Conservation (phyloP, 805 yeast species). For the Trichomonascus vanleenenianus region DNA sequence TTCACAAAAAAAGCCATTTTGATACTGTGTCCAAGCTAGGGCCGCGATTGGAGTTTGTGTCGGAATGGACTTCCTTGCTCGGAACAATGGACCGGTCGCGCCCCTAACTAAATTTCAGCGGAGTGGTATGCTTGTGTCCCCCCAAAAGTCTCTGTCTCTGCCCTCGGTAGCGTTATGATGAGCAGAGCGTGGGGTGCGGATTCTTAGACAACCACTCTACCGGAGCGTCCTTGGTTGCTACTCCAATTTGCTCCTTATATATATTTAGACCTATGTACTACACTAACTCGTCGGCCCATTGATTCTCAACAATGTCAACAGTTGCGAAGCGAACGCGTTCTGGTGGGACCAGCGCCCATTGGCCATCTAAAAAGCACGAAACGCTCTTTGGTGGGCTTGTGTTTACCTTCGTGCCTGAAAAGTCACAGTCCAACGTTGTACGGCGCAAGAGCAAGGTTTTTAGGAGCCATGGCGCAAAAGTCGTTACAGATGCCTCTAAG, state of each 20-base stretch:
- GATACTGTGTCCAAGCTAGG: constrained; percentile 1
- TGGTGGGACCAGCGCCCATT: not conserved
- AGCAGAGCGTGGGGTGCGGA: no score
- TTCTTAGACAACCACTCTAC: no score
- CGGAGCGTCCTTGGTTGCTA: no score
- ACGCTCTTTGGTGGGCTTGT: not conserved
- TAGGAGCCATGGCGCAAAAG: constrained; percentile 20
- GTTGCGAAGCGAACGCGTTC: not conserved
- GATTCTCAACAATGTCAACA: not conserved
- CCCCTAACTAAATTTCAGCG: no score
- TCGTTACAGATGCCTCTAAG: constrained; percentile 6
- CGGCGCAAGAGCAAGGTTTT: constrained; percentile 10
- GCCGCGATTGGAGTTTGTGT: not conserved
- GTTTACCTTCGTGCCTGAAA: constrained; percentile 8
- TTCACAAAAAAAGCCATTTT: constrained; percentile 19
- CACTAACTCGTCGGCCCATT: no score
- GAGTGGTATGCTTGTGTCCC: no score
- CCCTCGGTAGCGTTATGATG: no score
- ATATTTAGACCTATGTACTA: no score
- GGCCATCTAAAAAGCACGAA: constrained; percentile 1
- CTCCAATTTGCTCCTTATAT: no score
- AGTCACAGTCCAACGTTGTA: constrained; percentile 7
- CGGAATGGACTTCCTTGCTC: constrained; percentile 2
- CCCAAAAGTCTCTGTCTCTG: no score
- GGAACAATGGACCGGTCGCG: no score